Conservation (phyloP, 768 basidiomycete species). For the Amanita subjunquillea region DNA sequence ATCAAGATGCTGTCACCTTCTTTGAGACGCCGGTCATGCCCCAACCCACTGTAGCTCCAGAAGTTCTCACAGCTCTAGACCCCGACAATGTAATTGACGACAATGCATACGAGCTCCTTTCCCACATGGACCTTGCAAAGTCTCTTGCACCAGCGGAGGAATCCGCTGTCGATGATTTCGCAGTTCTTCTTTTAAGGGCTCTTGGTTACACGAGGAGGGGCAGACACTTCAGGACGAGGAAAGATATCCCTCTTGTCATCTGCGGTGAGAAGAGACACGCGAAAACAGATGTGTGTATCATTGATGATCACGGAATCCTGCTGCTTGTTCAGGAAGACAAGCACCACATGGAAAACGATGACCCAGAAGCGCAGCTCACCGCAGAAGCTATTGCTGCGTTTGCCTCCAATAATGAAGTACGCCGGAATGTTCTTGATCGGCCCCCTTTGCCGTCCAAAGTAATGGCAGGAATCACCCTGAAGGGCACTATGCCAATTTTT, state of each 20-base stretch:
- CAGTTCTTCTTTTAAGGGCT: constrained; percentile 15
- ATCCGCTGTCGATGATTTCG: constrained; percentile 25
- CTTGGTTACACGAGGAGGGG: constrained; percentile 13
- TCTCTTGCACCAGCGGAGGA: constrained; percentile 11
- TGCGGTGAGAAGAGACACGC: constrained; percentile 15
- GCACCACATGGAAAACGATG: not conserved
- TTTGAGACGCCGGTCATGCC: constrained; percentile 15
- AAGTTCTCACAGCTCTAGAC: not conserved
- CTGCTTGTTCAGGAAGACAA: not conserved
- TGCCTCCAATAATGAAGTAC: too few relatives aligned
- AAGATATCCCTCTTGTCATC: constrained; percentile 15
- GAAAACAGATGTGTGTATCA: constrained; percentile 9
- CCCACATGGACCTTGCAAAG: constrained; percentile 14
- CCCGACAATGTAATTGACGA: constrained; percentile 6
- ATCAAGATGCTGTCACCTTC: constrained; percentile 14
- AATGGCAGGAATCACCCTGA: too few relatives aligned
- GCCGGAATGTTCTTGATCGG: too few relatives aligned
- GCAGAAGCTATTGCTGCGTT: not conserved
- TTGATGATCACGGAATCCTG: constrained; percentile 10
- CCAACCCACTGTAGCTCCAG: constrained; percentile 6
- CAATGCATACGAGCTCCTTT: constrained; percentile 8
- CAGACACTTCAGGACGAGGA: constrained; percentile 12
- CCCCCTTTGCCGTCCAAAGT: too few relatives aligned
- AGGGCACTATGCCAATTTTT: too few relatives aligned
- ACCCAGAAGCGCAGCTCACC: constrained; percentile 1